Base-by-base conservation (phyloP, 2,329 filamentous ascomycete genomes). In the Sporothrix brunneoviolacea region DNA sequence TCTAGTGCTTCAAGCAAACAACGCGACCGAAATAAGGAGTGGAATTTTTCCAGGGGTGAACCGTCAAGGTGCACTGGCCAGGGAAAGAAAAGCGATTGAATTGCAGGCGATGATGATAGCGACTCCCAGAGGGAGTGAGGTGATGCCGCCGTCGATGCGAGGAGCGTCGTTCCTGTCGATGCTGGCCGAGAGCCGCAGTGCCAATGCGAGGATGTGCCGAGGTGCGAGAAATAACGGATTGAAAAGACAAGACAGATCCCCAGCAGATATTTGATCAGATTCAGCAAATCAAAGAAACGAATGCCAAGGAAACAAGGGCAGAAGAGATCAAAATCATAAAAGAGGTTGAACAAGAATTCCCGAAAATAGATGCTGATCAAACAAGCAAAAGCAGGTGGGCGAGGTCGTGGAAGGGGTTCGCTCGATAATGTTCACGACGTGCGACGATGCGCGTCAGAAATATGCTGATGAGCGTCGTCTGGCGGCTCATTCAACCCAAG, bases 251-350 rank as follows among this genome's bases (percentile, higher is more conserved):
- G 67, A 59, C 39, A 8, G 33, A 44, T 50, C 39, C 36, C 37
- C 44, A 21, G 36, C 24, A 16, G 22, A 49, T 15, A 64, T 62
- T 65, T 24, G 65, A 59, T 65, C 68, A 65, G 32, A 36, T 30
- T 27, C 10, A n/a, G n/a, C 60, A 66, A 68, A 71, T 71, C 68
- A 64, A 68, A 61, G 60, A 52, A 50, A 44, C 41, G 51, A 55
- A 53, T 51, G 43, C 46, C 43, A 37, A 52, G 63, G n/a, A n/a
- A n/a, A n/a, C n/a, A n/a, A n/a, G n/a, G n/a, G n/a, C n/a, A n/a
- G n/a, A n/a, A n/a, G n/a, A n/a, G n/a, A n/a, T n/a, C n/a, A n/a
- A 48, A 35, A 57, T 44, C 48, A 48, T 52, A 38, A 43, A 54
- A 52, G 22, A 59, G 58, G 59, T 60, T 63, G 57, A 60, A 64